A percentile compares a stretch with the other conserved stretches of the same genome.
These are phyloP conservation scores for Fusarium phyllophilum DNA, from an alignment of 2,329 filamentous ascomycete species.

Conservation along the genomic window DNA sequence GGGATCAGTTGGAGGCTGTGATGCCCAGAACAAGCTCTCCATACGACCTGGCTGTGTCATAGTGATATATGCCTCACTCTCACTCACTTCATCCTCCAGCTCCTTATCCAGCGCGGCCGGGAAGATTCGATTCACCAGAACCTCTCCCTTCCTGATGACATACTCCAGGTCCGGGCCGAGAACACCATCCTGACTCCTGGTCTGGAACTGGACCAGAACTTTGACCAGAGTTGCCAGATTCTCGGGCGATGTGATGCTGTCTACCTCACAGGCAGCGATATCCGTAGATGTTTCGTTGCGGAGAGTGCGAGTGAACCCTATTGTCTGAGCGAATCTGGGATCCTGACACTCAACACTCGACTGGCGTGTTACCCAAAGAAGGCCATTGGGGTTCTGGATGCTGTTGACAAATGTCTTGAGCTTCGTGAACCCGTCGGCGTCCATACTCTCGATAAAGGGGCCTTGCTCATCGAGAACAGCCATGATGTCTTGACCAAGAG, in stretches of 20 bases:
- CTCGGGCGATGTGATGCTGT: background rate
- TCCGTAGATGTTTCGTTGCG: background rate
- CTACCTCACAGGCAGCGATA: background rate
- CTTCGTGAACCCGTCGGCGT: background rate
- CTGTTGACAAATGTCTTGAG: background rate
- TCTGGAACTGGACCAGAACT: background rate
- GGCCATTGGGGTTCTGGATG: background rate
- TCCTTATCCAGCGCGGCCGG: background rate
- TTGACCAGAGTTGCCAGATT: background rate
- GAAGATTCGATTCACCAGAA: background rate
- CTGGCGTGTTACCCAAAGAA: background rate
- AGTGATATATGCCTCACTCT: background rate
- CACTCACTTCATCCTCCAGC: background rate
- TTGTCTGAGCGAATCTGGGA: background rate
- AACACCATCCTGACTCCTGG: background rate
- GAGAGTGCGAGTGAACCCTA: background rate
- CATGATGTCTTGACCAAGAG: background rate
- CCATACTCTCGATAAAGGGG: background rate
- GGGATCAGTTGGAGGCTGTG: background rate
- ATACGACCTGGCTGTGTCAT: background rate
- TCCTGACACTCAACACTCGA: background rate
- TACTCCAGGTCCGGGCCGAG: background rate
- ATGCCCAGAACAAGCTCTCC: background rate
- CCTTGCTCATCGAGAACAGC: background rate
- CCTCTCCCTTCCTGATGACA: background rate